phyloP scores from a whole-genome alignment of 2,329 filamentous ascomycete genomes.

The Aschersonia sp. region DNA sequence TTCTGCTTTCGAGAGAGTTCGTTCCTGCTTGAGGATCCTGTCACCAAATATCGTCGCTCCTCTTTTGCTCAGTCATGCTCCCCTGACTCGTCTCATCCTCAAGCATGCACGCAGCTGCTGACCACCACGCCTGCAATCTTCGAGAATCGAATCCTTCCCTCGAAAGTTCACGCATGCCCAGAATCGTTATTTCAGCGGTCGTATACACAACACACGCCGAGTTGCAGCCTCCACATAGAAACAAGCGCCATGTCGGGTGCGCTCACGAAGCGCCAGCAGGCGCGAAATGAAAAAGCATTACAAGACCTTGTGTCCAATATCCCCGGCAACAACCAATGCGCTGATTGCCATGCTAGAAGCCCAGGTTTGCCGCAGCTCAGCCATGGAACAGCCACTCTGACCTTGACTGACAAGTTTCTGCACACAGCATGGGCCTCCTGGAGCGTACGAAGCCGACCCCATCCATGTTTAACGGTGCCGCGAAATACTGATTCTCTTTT shows the following conservation, averaged over 20 bases:
- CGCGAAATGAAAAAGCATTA: conserved; percentile 83
- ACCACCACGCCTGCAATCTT: not conserved
- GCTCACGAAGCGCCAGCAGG: conserved; percentile 92
- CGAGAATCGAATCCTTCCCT: too few relatives aligned
- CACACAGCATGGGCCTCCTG: conserved; percentile 83
- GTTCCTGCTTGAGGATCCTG: too few relatives aligned
- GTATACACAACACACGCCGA: too few relatives aligned
- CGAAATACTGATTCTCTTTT: not conserved
- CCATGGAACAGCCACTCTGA: not conserved
- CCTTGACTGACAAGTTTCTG: conserved; percentile 12
- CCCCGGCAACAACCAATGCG: conserved; percentile 83
- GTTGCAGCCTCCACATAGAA: not conserved
- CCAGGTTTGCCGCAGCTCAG: conserved; percentile 49
- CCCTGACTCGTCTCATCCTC: not conserved
- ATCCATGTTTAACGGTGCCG: not conserved
- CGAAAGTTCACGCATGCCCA: too few relatives aligned
- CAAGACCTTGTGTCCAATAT: conserved; percentile 76
- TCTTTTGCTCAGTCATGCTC: not conserved
- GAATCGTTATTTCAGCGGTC: too few relatives aligned
- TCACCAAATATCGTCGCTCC: not conserved
- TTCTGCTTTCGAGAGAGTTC: too few relatives aligned
- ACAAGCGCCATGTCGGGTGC: conserved; percentile 46
- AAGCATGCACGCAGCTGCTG: not conserved
- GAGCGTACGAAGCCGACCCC: conserved; percentile 52
- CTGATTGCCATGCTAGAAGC: conserved; percentile 82